phyloP scores from a whole-genome alignment of 352 stramenopile genomes.

The Globisporangium spiculum region DNA sequence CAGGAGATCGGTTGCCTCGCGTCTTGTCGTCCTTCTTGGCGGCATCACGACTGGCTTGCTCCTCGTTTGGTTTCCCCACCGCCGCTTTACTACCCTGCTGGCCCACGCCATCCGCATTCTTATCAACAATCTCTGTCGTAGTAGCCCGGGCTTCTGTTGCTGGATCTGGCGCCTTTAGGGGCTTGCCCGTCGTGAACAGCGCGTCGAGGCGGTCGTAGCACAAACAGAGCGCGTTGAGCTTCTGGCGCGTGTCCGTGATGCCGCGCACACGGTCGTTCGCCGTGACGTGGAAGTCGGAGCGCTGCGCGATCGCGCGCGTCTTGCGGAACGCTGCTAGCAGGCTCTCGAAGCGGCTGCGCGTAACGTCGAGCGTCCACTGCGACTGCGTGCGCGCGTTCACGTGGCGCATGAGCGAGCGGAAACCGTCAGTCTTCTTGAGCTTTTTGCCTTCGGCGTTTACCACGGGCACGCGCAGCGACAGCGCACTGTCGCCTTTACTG shows the following conservation, averaged over 20 bases:
- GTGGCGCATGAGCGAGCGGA: conserved; percentile 43
- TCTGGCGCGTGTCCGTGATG: conserved; percentile 15
- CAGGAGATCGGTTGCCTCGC: background rate
- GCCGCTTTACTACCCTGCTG: background rate
- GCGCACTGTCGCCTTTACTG: background rate
- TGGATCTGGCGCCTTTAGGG: background rate
- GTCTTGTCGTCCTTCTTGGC: background rate
- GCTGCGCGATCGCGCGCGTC: conserved; percentile 14
- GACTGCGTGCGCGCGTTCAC: conserved; percentile 38
- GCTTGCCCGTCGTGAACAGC: conserved; percentile 18
- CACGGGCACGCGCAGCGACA: background rate
- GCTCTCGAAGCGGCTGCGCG: conserved; percentile 57
- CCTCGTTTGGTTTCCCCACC: background rate
- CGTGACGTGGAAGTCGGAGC: conserved; percentile 18
- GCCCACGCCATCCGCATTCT: background rate
- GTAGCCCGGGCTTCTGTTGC: background rate
- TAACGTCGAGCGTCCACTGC: conserved; percentile 45
- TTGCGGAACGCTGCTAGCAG: conserved; percentile 44
- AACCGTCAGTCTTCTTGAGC: conserved; percentile 52
- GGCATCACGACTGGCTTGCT: background rate
- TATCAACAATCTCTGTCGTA: background rate
- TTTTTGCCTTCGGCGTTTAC: conserved; percentile 22
- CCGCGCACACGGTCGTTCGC: conserved; percentile 21
- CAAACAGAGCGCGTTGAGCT: conserved; percentile 24
- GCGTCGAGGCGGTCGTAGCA: conserved; percentile 33